phyloP scores from a whole-genome alignment of 2,329 filamentous ascomycete species.

The Diaporthe aspalathi region DNA sequence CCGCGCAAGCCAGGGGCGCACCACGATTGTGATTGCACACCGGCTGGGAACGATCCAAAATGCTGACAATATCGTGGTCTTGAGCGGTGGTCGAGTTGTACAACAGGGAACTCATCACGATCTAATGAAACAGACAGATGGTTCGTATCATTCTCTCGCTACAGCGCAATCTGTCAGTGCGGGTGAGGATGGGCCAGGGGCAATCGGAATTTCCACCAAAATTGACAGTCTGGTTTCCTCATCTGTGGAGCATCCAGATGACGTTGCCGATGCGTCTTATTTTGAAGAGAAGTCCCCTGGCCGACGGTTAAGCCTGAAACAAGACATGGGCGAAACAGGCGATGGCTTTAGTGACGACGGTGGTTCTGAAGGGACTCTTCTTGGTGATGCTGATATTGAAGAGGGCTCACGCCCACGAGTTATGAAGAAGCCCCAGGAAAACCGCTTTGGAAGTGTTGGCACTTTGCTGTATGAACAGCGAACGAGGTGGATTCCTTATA shows the following conservation, averaged over 20 bases:
- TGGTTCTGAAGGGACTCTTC: slow-evolving; percentile 13
- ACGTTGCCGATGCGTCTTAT: slow-evolving; percentile 36
- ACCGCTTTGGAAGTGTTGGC: slow-evolving; percentile 4
- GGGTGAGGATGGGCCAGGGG: background rate
- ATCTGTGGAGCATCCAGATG: background rate
- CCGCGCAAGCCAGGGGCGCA: slow-evolving; percentile 10
- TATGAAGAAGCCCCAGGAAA: background rate
- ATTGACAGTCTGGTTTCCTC: background rate
- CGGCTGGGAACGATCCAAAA: slow-evolving; percentile 11
- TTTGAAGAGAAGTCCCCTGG: slow-evolving; percentile 76
- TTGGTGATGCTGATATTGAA: slow-evolving; percentile 7
- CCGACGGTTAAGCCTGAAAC: slow-evolving; percentile 74
- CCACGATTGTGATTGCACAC: slow-evolving; percentile 13
- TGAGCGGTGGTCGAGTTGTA: background rate
- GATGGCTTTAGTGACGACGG: slow-evolving; percentile 2
- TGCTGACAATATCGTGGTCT: slow-evolving; percentile 15
- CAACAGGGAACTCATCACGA: slow-evolving; percentile 7
- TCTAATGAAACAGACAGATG: background rate
- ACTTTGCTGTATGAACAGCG: slow-evolving; percentile 21
- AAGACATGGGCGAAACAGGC: background rate
- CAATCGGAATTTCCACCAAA: slow-evolving; percentile 57
- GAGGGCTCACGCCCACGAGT: background rate
- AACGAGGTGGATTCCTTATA: slow-evolving; percentile 10
- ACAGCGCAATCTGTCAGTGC: background rate
- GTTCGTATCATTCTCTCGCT: background rate